Percentiles rank a stretch among this genome's conserved stretches.
These are phyloP conservation scores for Solanum aculeatissimum DNA, from an alignment of 305 asterid genomes.

Conservation along the genomic window DNA sequence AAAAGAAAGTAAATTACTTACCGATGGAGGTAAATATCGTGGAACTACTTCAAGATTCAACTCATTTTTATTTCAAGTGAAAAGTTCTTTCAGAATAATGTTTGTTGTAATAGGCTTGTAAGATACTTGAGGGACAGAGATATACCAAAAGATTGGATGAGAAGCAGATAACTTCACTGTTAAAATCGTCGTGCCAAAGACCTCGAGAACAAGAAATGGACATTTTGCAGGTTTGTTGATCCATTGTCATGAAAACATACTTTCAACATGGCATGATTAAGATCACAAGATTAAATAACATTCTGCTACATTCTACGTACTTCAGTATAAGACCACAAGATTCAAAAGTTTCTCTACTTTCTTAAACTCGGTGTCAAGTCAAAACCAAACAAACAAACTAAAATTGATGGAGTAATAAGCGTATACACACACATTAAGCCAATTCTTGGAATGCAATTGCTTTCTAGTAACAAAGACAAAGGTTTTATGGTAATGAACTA, in stretches of 20 bases:
- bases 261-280: neutral
- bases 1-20: slow-evolving; percentile 43
- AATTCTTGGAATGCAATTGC: neutral
- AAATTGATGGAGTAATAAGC: neutral
- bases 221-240: slow-evolving; percentile 20
- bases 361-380: neutral
- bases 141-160: slow-evolving; percentile 27
- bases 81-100: neutral
- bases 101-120: slow-evolving; percentile 17
- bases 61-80: neutral
- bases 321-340: too few species aligned
- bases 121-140: slow-evolving; percentile 32
- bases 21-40: slow-evolving; percentile 28
- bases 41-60: neutral
- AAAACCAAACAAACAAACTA: neutral
- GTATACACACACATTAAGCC: neutral
- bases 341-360: neutral
- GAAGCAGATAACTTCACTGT: slow-evolving; percentile 26
- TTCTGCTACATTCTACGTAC: too few species aligned
- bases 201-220: slow-evolving; percentile 26
- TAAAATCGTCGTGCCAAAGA: slow-evolving; percentile 30
- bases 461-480: neutral
- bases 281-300: too few species aligned
- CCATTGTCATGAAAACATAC: neutral
- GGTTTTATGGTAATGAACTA: neutral